Conservation (phyloP, 2,329 filamentous ascomycete genomes). For the Calonectria crousiana region DNA sequence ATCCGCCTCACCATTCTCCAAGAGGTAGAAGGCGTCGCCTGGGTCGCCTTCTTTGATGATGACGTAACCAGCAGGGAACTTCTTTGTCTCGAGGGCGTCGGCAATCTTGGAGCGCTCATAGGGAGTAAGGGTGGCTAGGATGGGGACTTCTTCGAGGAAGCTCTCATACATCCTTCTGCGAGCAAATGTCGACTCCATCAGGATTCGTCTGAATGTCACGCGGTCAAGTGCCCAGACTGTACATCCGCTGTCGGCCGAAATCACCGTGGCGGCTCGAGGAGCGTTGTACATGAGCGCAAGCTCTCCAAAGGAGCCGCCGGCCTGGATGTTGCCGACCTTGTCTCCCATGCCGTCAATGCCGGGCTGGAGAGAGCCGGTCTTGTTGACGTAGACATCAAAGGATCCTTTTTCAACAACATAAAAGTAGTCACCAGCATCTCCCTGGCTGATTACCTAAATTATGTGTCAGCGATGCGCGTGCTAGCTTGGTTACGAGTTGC, state of each 20-base stretch:
- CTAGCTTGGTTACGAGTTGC: not conserved
- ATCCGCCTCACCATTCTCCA: constrained; percentile 88
- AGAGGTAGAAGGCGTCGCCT: constrained; percentile 90
- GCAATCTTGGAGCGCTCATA: constrained; percentile 99
- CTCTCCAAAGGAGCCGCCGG: constrained; percentile 95
- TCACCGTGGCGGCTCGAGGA: constrained; percentile 92
- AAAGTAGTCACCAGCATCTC: constrained; percentile 96
- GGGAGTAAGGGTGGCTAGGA: constrained; percentile 84
- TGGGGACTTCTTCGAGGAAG: constrained; percentile 93
- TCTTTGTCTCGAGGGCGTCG: constrained; percentile 92
- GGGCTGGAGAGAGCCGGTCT: constrained; percentile 79
- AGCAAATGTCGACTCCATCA: constrained; percentile 98
- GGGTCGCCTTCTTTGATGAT: constrained; percentile 95
- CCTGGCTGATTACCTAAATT: constrained; percentile 88
- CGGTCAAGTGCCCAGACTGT: constrained; percentile 96
- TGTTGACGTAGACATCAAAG: constrained; percentile 93
- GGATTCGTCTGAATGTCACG: constrained; percentile 94
- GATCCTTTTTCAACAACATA: constrained; percentile 93
- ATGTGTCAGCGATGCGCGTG: constrained; percentile 38
- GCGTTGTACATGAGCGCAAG: constrained; percentile 99
- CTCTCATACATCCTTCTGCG: constrained; percentile 96
- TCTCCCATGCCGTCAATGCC: constrained; percentile 85
- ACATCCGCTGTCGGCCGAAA: constrained; percentile 82
- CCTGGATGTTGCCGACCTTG: constrained; percentile 84
- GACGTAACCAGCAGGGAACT: constrained; percentile 80